A percentile compares a stretch with the other conserved stretches of the same genome.
phyloP scores from a whole-genome alignment of 2,329 filamentous ascomycete genomes.

The Ophiostoma quercus region DNA sequence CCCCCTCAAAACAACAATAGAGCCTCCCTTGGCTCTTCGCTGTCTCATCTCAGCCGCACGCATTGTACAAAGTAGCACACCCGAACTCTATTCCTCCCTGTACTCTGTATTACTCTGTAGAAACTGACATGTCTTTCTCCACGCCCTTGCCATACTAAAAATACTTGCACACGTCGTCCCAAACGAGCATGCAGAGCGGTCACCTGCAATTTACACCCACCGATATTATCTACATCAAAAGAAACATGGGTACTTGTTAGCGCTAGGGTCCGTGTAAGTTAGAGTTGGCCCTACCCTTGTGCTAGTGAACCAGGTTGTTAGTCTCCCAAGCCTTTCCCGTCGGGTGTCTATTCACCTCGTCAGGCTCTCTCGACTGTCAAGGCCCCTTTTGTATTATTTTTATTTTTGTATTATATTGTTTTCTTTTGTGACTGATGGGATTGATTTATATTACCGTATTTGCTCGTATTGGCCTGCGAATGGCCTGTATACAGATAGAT shows the following conservation, averaged over 20 bases:
- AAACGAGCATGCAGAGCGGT: slow-evolving; percentile 5
- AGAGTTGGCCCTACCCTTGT: neutral
- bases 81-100: neutral
- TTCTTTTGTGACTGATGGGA: neutral
- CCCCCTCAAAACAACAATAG: neutral
- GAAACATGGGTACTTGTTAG: neutral
- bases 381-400: neutral
- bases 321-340: neutral
- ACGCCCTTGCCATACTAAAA: neutral
- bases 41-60: neutral
- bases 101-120: neutral
- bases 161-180: neutral
- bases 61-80: neutral
- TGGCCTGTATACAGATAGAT: neutral
- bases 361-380: neutral
- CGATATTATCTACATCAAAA: neutral
- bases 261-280: slow-evolving; percentile 10
- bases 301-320: neutral
- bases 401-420: neutral
- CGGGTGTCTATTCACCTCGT: neutral
- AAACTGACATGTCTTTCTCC: neutral
- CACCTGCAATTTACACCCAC: neutral
- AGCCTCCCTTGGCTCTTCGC: neutral
- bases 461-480: neutral
- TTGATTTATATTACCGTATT: neutral